These are phyloP conservation scores for Eutrema japonicum DNA, from an alignment of 345 rosid species.

Conservation along the genomic window DNA sequence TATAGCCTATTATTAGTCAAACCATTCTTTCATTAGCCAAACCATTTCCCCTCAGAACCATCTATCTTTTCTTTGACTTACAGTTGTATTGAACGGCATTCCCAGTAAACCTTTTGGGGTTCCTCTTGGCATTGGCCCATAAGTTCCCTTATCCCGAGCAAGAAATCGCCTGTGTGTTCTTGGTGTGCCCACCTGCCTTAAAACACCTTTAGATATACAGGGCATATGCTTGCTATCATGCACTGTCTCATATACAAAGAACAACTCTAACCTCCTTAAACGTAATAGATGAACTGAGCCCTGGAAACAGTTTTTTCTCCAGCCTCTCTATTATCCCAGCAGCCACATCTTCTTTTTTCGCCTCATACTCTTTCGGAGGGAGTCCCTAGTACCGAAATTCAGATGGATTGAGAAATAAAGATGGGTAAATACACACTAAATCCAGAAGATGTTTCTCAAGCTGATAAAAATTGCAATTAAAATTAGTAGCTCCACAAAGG, in stretches of 20 bases:
- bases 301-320: conserved; percentile 83
- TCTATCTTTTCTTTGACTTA: conserved; percentile 44
- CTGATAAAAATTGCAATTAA: background rate
- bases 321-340: conserved; percentile 70
- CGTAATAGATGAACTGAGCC: conserved; percentile 70
- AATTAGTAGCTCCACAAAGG: background rate
- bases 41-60: conserved; percentile 12
- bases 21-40: conserved; percentile 27
- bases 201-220: conserved; percentile 16
- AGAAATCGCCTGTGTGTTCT: conserved; percentile 86
- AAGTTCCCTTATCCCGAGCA: conserved; percentile 86
- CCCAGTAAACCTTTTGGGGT: conserved; percentile 91
- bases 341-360: conserved; percentile 71
- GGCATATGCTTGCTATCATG: conserved; percentile 22
- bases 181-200: conserved; percentile 77
- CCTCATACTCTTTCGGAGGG: conserved; percentile 72
- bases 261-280: conserved; percentile 71
- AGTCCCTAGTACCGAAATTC: conserved; percentile 59
- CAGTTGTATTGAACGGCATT: conserved; percentile 96
- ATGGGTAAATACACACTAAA: background rate
- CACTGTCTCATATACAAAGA: background rate
- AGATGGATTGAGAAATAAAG: background rate
- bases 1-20: conserved; percentile 62
- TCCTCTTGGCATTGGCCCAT: conserved; percentile 91
- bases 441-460: background rate